Percentiles rank a stretch among this genome's conserved stretches.
These are phyloP conservation scores for Crithidia sp. DNA, from an alignment of 208 protist species.

Conservation along the genomic window DNA sequence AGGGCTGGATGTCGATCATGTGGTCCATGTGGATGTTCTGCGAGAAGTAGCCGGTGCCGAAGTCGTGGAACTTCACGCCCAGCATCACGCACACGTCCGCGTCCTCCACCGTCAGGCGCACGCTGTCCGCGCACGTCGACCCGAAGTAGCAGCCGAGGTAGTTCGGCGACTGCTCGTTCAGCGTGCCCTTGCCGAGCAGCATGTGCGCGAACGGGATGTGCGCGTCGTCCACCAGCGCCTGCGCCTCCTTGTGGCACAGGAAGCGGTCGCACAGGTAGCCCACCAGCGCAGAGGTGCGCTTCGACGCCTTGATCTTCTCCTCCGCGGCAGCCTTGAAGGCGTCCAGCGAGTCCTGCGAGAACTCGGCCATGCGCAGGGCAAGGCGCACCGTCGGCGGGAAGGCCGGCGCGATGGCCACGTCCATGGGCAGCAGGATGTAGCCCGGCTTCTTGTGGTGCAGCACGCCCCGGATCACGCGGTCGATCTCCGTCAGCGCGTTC, in stretches of 20 bases:
- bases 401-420: conserved; percentile 9
- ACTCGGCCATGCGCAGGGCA: too few species aligned
- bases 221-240: conserved; percentile 45
- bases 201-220: conserved; percentile 44
- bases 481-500: conserved; percentile 41
- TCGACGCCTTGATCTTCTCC: conserved; percentile 22
- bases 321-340: conserved; percentile 37
- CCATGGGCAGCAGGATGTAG: conserved; percentile 46
- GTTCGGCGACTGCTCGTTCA: conserved; percentile 52
- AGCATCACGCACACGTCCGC: conserved; percentile 37
- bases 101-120: conserved; percentile 23
- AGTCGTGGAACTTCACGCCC: conserved; percentile 61
- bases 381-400: too few species aligned
- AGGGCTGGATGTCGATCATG: conserved; percentile 38
- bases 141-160: conserved; percentile 46
- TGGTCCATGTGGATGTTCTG: conserved; percentile 8
- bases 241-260: conserved; percentile 28
- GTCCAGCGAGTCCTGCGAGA: not conserved
- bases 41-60: conserved; percentile 58
- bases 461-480: conserved; percentile 31
- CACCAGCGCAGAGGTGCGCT: conserved; percentile 19
- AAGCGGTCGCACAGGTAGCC: conserved; percentile 56
- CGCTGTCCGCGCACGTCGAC: too few species aligned
- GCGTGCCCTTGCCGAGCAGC: conserved; percentile 50
- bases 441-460: conserved; percentile 37